A percentile compares a stretch with the other conserved stretches of the same genome.
phyloP scores from a whole-genome alignment of 352 stramenopile species.

The Phytophthora macrochlamydospora region DNA sequence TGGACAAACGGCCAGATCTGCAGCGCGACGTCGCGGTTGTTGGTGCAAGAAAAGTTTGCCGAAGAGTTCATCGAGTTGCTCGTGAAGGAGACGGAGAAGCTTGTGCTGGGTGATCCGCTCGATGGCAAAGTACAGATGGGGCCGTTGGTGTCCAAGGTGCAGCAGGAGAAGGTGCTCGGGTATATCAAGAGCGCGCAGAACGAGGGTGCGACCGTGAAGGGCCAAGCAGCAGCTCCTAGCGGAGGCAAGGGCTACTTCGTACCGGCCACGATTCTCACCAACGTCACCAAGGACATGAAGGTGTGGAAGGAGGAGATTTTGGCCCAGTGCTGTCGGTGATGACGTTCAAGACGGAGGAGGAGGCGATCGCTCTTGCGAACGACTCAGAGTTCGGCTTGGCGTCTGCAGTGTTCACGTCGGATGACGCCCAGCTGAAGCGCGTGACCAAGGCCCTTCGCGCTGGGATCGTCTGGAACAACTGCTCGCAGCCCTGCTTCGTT shows the following conservation, averaged over 20 bases:
- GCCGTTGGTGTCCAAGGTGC: conserved; percentile 73
- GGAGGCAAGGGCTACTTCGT: conserved; percentile 68
- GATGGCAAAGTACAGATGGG: conserved; percentile 64
- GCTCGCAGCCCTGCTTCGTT: no score
- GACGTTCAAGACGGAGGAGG: conserved; percentile 86
- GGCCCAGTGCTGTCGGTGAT: conserved; percentile 87
- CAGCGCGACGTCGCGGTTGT: conserved; percentile 73
- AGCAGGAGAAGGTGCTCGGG: conserved; percentile 75
- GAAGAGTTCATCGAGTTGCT: conserved; percentile 66
- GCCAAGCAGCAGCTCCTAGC: conserved; percentile 16
- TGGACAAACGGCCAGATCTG: conserved; percentile 84
- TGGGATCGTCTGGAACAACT: no score
- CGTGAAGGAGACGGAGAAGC: conserved; percentile 55
- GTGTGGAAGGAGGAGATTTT: conserved; percentile 92
- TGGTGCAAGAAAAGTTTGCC: conserved; percentile 74
- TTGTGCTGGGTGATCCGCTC: conserved; percentile 67
- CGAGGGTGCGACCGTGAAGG: conserved; percentile 56
- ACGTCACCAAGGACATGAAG: conserved; percentile 60
- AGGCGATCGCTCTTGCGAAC: conserved; percentile 60
- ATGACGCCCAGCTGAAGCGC: conserved; percentile 34
- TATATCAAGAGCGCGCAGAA: conserved; percentile 59
- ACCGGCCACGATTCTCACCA: conserved; percentile 76
- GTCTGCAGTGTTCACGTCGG: conserved; percentile 68
- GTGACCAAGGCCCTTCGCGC: neutral
- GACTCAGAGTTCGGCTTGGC: conserved; percentile 75